phyloP scores from a whole-genome alignment of 768 basidiomycete genomes.

The Leucosporidium creatinivorum region DNA sequence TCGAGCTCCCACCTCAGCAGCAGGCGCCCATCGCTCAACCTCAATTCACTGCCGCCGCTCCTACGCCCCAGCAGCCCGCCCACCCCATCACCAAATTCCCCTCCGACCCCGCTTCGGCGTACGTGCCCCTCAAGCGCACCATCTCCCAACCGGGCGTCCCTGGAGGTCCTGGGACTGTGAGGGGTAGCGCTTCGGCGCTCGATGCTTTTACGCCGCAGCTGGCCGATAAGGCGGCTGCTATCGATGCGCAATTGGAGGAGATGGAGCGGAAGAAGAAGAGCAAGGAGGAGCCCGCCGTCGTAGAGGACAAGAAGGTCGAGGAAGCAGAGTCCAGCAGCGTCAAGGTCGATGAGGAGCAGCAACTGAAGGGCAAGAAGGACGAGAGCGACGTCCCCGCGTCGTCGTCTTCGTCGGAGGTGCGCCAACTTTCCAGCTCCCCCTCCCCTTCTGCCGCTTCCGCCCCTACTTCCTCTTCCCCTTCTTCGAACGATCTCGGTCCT shows the following conservation, averaged over 20 bases:
- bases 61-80: neutral
- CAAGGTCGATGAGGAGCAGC: constrained; percentile 32
- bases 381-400: constrained; percentile 34
- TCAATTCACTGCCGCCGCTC: neutral
- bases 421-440: neutral
- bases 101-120: constrained; percentile 17
- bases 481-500: neutral
- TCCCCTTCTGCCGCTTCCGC: neutral
- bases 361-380: constrained; percentile 49
- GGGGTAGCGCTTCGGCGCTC: no score
- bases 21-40: neutral
- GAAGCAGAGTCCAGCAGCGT: neutral
- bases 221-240: neutral
- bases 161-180: neutral
- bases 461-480: neutral
- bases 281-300: constrained; percentile 2
- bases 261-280: neutral
- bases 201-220: no score
- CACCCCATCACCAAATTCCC: constrained; percentile 5
- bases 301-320: constrained; percentile 7
- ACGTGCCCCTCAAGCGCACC: constrained; percentile 20
- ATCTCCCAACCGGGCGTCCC: constrained; percentile 10
- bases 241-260: neutral
- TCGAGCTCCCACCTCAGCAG: neutral
- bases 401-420: constrained; percentile 14